Base-by-base conservation (phyloP, 805 yeast genomes). In the Sugiyamaella floridensis region DNA sequence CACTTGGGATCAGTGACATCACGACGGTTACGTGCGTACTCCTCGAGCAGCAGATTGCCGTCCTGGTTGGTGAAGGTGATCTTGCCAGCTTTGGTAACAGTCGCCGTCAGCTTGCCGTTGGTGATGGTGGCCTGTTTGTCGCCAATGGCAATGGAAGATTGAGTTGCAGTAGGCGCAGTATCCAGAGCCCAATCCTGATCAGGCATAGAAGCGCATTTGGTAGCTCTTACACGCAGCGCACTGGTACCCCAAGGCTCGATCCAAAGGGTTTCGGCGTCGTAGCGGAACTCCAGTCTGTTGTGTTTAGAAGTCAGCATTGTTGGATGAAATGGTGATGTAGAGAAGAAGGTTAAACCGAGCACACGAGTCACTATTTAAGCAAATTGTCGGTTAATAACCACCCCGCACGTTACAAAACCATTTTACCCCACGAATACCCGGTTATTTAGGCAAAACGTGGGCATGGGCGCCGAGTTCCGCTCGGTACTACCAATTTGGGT, bases 181-280 rank as follows among this genome's bases (percentile, higher is more conserved):
- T 53, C 54, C 11, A 56, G 51, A 5, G 58, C 60, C 60, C 58
- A 56, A 16, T 55, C 49, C 16, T 46, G 43, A 6, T 9, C 10
- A 37, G 49, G 47, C 44, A 49, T 22, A 6, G 41, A 18, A 10
- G 47, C 28, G 11, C 29, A 45, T 26, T 52, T 52, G 14, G 57
- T 41, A 10, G 58, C 49, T 10, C 58, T 44, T 5, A 56, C 51
- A 4, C 60, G 45, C 18, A 56, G 37, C 4, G 58, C 56, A 43
- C 55, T 52, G 14, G 45, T 40, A 5, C 60, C 60, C 60, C 60
- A 56, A n/a, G 60, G 51, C 43, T 56, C 55, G 12, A 56, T 55
- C 51, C 56, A 49, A 12, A 56, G 47, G 15, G 48, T 44, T 42
- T 56, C 59, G 11, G 55, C 55, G 43, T 56, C 57, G 44, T 43